A percentile compares a stretch with the other conserved stretches of the same genome.
phyloP scores from a whole-genome alignment of 2,329 filamentous ascomycete species.

The Ilyonectria robusta region DNA sequence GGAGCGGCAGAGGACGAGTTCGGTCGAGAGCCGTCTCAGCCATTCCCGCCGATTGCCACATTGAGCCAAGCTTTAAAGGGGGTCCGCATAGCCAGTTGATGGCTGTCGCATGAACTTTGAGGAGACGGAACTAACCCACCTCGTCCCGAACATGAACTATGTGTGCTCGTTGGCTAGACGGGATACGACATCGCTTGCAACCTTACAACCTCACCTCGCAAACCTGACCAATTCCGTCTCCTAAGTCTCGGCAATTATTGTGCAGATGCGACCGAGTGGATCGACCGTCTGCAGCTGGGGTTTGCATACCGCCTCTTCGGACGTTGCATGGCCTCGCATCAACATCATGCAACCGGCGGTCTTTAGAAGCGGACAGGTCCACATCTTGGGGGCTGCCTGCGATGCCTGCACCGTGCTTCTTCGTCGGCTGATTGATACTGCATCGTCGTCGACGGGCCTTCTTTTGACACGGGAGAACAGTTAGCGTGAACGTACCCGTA shows the following conservation, averaged over 20 bases:
- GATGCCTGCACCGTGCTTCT: not conserved
- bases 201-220: not conserved
- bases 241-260: constrained; percentile 6
- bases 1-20: not conserved
- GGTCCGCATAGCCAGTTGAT: not conserved
- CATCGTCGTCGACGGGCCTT: not conserved
- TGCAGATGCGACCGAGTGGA: constrained; percentile 38
- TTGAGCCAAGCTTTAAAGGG: not conserved
- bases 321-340: constrained; percentile 20
- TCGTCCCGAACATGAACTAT: not conserved
- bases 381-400: not conserved
- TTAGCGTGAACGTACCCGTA: not conserved
- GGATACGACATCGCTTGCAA: not conserved
- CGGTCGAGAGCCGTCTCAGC: constrained; percentile 7
- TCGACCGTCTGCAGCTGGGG: constrained; percentile 31
- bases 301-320: constrained; percentile 40
- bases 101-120: not conserved
- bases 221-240: constrained; percentile 3
- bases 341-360: constrained; percentile 29
- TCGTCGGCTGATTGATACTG: not conserved
- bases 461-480: not conserved
- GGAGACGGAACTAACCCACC: not conserved
- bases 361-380: not conserved
- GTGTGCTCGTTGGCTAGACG: not conserved
- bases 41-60: constrained; percentile 19